phyloP scores from a whole-genome alignment of 371 early-diverging fungal genomes.

The Apophysomyces trapeziformis region DNA sequence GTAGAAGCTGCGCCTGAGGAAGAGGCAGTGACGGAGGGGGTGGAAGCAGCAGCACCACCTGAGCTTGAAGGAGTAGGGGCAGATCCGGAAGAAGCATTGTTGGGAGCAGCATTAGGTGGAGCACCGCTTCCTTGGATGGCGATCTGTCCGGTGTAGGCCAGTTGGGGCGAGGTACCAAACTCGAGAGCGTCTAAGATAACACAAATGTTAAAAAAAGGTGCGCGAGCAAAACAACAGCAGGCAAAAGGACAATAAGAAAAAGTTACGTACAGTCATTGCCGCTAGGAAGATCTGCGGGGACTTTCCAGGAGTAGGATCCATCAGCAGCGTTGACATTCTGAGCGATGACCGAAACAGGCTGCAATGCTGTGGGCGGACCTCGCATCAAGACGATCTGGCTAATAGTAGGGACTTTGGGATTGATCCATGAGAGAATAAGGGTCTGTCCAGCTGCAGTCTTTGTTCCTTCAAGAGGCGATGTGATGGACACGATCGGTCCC shows the following conservation, averaged over 20 bases:
- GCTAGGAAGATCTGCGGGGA: conserved; percentile 32
- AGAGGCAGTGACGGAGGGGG: not conserved
- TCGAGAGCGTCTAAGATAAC: conserved; percentile 14
- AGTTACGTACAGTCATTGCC: conserved; percentile 38
- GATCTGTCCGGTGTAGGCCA: conserved; percentile 12
- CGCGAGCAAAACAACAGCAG: not conserved
- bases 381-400: conserved; percentile 37
- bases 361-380: conserved; percentile 37
- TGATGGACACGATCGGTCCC: conserved; percentile 33
- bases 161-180: conserved; percentile 14
- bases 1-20: not conserved
- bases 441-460: conserved; percentile 30
- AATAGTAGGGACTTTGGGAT: conserved; percentile 29
- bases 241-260: not conserved
- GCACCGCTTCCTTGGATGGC: conserved; percentile 5
- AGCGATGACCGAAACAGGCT: conserved; percentile 34
- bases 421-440: conserved; percentile 37
- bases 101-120: not conserved
- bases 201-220: not conserved
- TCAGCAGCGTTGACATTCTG: conserved; percentile 31
- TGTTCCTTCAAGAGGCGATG: conserved; percentile 39
- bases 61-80: not conserved
- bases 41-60: not conserved
- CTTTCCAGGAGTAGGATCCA: conserved; percentile 33
- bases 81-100: not conserved